A percentile compares a stretch with the other conserved stretches of the same genome.
Evolutionary conservation across 768 basidiomycete species (phyloP).

Genomic region (Lactarius sp.): DNA sequence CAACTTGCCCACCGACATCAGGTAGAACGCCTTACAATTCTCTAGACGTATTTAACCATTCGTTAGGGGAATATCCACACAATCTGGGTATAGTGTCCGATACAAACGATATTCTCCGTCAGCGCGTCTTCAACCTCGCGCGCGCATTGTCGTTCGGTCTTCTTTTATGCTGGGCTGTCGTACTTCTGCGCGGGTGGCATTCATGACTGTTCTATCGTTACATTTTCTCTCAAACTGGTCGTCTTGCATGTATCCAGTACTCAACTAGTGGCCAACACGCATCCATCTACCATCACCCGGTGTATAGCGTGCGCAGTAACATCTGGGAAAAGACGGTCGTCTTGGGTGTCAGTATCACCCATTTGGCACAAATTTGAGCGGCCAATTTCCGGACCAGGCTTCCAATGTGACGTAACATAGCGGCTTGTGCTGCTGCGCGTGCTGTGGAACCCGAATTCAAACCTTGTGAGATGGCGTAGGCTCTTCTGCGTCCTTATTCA

Average conservation of each 20-base stretch:
- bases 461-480: not conserved
- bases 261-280: conserved; percentile 1
- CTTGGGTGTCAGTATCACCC: too few species aligned
- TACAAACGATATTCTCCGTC: not conserved
- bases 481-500: not conserved
- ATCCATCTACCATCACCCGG: not conserved
- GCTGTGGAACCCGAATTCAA: not conserved
- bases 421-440: too few species aligned
- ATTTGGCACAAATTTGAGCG: too few species aligned
- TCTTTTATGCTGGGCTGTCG: not conserved
- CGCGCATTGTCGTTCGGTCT: not conserved
- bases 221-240: not conserved
- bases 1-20: conserved; percentile 2
- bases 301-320: too few species aligned
- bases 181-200: not conserved
- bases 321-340: too few species aligned
- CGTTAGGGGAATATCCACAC: not conserved
- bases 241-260: not conserved
- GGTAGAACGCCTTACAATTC: not conserved
- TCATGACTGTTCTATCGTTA: not conserved
- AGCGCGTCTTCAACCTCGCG: conserved; percentile 1
- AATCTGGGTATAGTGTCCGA: not conserved
- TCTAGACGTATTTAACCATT: not conserved
- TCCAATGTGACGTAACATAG: not conserved
- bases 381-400: too few species aligned